phyloP scores from a whole-genome alignment of 306 rosid genomes.

The Crotalaria pallida region DNA sequence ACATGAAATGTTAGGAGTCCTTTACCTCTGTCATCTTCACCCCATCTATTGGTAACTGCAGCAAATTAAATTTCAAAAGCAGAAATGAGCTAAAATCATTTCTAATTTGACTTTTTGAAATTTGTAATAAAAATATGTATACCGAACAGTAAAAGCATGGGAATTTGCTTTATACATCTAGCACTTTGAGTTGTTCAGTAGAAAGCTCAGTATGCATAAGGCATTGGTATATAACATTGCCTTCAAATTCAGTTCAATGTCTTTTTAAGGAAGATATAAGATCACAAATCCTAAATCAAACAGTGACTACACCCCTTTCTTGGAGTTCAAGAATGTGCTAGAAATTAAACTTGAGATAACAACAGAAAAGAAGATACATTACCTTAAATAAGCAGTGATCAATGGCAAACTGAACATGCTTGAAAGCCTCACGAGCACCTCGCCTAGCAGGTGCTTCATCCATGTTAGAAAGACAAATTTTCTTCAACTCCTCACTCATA shows the following conservation, averaged over 20 bases:
- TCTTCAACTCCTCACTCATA: conserved; percentile 28
- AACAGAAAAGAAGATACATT: background rate
- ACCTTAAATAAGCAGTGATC: conserved; percentile 46
- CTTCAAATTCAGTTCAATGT: background rate
- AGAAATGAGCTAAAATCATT: conserved; percentile 7
- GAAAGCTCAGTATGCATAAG: background rate
- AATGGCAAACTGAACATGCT: conserved; percentile 33
- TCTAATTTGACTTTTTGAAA: background rate
- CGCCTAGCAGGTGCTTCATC: conserved; percentile 46
- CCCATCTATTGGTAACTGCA: conserved; percentile 39
- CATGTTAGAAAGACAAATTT: conserved; percentile 24
- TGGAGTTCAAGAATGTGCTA: background rate
- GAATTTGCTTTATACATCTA: background rate
- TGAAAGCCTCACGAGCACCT: conserved; percentile 39
- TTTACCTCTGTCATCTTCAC: conserved; percentile 42
- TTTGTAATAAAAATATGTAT: background rate
- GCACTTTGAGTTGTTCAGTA: background rate
- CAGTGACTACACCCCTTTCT: background rate
- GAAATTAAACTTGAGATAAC: background rate
- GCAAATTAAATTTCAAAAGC: conserved; percentile 9
- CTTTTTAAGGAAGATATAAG: background rate
- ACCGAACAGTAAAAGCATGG: background rate
- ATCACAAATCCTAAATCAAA: background rate
- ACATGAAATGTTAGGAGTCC: background rate
- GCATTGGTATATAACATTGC: background rate